A percentile compares a stretch with the other conserved stretches of the same genome.
Evolutionary conservation across 306 rosid genomes (phyloP).

Genomic region (Castanospermum australe): DNA sequence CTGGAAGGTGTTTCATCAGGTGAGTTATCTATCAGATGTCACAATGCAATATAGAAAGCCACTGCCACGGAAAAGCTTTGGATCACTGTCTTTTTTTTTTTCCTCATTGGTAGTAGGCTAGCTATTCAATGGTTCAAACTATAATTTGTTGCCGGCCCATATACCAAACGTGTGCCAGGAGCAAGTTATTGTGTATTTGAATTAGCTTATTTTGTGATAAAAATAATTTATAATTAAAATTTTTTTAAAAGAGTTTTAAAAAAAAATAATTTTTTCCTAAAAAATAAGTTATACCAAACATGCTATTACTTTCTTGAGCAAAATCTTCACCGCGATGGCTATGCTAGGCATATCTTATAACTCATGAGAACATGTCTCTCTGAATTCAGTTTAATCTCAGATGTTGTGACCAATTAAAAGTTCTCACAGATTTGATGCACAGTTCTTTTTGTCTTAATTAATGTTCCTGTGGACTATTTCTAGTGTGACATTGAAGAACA

Average conservation of each 20-base stretch:
- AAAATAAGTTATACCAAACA: too few species aligned
- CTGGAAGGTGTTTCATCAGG: conserved; percentile 88
- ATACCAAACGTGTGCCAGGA: neutral
- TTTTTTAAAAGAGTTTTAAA: too few species aligned
- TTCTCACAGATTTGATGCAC: neutral
- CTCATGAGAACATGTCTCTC: neutral
- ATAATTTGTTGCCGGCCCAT: neutral
- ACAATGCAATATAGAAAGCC: neutral
- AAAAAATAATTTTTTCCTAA: too few species aligned
- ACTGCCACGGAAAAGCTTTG: conserved; percentile 3
- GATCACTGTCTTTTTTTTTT: neutral
- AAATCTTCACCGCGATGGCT: too few species aligned
- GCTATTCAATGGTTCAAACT: conserved; percentile 19
- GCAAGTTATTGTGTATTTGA: conserved; percentile 8
- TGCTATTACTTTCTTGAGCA: too few species aligned
- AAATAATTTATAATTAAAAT: too few species aligned
- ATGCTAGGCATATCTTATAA: conserved; percentile 2
- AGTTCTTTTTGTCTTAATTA: neutral
- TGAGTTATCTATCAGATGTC: conserved; percentile 35
- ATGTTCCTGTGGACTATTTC: conserved; percentile 34
- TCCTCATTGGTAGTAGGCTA: conserved; percentile 14
- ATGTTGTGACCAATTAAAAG: conserved; percentile 11
- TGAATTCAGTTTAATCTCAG: conserved; percentile 18
- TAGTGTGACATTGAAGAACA: conserved; percentile 91
- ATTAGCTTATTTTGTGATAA: too few species aligned